A percentile compares a stretch with the other conserved stretches of the same genome.
phyloP scores from a whole-genome alignment of 257 asterid species.

The Scutellaria barbata region DNA sequence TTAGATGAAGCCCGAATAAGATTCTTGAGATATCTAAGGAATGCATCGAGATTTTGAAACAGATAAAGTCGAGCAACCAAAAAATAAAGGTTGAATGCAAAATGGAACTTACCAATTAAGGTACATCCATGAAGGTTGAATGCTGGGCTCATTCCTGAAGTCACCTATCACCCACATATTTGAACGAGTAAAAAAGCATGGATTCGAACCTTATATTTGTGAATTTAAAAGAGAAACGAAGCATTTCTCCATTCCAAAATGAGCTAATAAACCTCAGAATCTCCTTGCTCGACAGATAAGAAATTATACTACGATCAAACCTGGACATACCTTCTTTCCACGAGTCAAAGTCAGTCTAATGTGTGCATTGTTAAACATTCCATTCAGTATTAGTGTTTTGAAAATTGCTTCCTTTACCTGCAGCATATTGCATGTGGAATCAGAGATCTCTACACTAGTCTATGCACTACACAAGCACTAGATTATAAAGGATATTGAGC shows the following conservation, averaged over 20 bases:
- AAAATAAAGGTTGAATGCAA: slow-evolving; percentile 16
- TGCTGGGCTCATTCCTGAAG: slow-evolving; percentile 93
- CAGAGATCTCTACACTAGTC: slow-evolving; percentile 1
- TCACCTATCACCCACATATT: slow-evolving; percentile 53
- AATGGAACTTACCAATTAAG: slow-evolving; percentile 62
- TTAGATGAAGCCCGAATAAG: slow-evolving; percentile 19
- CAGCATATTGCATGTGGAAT: slow-evolving; percentile 28
- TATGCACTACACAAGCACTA: neutral
- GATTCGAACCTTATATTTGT: neutral
- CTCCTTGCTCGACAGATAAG: slow-evolving; percentile 22
- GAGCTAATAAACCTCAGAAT: slow-evolving; percentile 11
- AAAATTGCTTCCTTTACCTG: slow-evolving; percentile 96
- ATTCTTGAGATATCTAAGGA: neutral
- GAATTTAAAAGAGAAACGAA: neutral
- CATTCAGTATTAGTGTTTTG: slow-evolving; percentile 78
- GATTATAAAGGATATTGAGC: slow-evolving; percentile 3
- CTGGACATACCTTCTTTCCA: slow-evolving; percentile 72
- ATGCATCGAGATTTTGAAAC: slow-evolving; percentile 20
- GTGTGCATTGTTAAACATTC: slow-evolving; percentile 80
- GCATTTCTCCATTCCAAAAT: neutral
- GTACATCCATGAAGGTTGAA: slow-evolving; percentile 83
- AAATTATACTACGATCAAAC: slow-evolving; percentile 8
- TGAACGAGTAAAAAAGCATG: neutral
- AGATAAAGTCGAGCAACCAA: slow-evolving; percentile 22
- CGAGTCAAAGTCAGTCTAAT: slow-evolving; percentile 92